These are phyloP conservation scores for Sonneratia caseolaris DNA, from an alignment of 345 rosid genomes.

Conservation along the genomic window DNA sequence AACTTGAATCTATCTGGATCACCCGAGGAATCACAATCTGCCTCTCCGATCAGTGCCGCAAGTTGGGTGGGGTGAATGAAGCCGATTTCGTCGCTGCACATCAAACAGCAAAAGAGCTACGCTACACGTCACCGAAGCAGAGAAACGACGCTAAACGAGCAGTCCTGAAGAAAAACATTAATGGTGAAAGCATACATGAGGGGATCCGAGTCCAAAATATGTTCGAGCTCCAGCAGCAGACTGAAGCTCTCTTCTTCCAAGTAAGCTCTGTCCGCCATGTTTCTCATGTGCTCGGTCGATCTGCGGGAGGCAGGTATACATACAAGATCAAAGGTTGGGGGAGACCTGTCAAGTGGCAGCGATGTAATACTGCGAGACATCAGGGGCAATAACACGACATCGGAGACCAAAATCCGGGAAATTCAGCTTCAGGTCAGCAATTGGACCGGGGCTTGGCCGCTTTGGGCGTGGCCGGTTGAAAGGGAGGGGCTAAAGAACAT, in stretches of 20 bases:
- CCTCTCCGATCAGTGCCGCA: constrained; percentile 32
- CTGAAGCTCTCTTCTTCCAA: constrained; percentile 16
- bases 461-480: not conserved
- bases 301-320: not conserved
- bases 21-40: not conserved
- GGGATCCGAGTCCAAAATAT: constrained; percentile 60
- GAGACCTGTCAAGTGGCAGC: not conserved
- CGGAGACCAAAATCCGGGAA: not conserved
- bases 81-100: constrained; percentile 70
- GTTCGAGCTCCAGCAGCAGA: constrained; percentile 44
- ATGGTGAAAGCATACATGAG: constrained; percentile 43
- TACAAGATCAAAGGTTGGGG: not conserved
- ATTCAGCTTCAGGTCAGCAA: not conserved
- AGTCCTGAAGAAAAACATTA: not conserved
- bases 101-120: not conserved
- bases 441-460: no score
- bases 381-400: not conserved
- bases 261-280: constrained; percentile 23
- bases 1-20: constrained; percentile 23
- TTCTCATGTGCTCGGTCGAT: not conserved
- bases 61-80: constrained; percentile 87
- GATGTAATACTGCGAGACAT: not conserved
- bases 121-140: not conserved
- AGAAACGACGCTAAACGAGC: not conserved
- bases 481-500: not conserved